phyloP scores from a whole-genome alignment of 176 grass and related monocot genomes.

The Saccharum officinarum region DNA sequence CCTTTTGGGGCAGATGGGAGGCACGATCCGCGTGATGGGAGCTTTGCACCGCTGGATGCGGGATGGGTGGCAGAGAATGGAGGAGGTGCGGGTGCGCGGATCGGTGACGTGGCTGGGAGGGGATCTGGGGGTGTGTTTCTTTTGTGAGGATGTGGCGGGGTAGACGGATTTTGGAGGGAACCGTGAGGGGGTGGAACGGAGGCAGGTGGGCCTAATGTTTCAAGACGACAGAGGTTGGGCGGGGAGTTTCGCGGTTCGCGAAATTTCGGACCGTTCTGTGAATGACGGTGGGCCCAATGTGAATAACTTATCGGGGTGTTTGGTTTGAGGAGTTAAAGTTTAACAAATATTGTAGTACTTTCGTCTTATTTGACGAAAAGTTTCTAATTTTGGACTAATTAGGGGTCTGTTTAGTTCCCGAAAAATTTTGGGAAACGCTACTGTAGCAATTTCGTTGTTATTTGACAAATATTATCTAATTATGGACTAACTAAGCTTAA shows the following conservation, averaged over 20 bases:
- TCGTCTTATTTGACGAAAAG: too few species aligned
- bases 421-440: too few species aligned
- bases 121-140: slow-evolving; percentile 56
- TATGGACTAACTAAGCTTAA: too few species aligned
- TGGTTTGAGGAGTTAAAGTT: too few species aligned
- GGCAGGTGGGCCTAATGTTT: slow-evolving; percentile 1
- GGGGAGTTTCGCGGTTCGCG: background rate
- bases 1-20: background rate
- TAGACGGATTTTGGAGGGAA: background rate
- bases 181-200: background rate
- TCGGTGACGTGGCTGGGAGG: slow-evolving; percentile 55
- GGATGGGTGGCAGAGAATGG: background rate
- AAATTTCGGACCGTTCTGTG: slow-evolving; percentile 13
- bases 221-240: background rate
- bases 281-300: background rate
- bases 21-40: slow-evolving; percentile 45
- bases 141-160: slow-evolving; percentile 40
- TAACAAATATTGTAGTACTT: too few species aligned
- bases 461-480: too few species aligned
- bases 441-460: too few species aligned
- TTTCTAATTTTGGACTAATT: too few species aligned
- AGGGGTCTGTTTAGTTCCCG: too few species aligned
- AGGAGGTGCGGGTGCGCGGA: slow-evolving; percentile 6
- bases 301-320: too few species aligned
- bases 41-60: background rate